Evolutionary conservation across 257 asterid species (phyloP).

Genomic region (Knoxia roxburghii): DNA sequence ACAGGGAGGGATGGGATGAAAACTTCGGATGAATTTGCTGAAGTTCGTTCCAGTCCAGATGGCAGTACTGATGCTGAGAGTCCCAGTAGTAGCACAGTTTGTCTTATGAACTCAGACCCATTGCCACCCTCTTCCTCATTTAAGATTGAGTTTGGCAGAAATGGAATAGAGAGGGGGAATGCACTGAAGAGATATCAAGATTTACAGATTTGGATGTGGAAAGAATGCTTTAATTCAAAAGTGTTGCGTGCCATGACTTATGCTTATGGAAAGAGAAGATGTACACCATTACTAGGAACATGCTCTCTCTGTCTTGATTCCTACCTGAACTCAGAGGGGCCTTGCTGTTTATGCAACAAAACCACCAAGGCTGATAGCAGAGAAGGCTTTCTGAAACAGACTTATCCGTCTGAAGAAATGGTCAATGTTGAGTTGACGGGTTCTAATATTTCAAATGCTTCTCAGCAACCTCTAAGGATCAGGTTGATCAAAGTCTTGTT

Average conservation of each 20-base stretch:
- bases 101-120: constrained; percentile 41
- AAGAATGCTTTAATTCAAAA: constrained; percentile 61
- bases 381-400: constrained; percentile 25
- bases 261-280: constrained; percentile 56
- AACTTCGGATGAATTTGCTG: constrained; percentile 36
- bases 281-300: constrained; percentile 50
- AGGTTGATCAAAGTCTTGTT: constrained; percentile 66
- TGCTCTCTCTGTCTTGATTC: constrained; percentile 57
- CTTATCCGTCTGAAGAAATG: constrained; percentile 24
- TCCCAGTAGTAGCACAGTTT: constrained; percentile 51
- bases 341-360: constrained; percentile 47
- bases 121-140: constrained; percentile 63
- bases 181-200: constrained; percentile 58
- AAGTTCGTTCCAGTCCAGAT: constrained; percentile 32
- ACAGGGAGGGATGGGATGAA: constrained; percentile 15
- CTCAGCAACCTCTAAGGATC: constrained; percentile 52
- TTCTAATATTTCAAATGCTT: constrained; percentile 24
- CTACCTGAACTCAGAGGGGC: constrained; percentile 34
- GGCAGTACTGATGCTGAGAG: constrained; percentile 39
- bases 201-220: constrained; percentile 78
- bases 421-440: constrained; percentile 25
- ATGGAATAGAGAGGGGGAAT: constrained; percentile 43
- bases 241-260: constrained; percentile 41
- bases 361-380: constrained; percentile 22
- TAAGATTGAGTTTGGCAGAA: constrained; percentile 61